A percentile compares a stretch with the other conserved stretches of the same genome.
These are phyloP conservation scores for Cystobasidiaceae sp. DNA, from an alignment of 1,284 basidiomycete genomes.

Conservation along the genomic window DNA sequence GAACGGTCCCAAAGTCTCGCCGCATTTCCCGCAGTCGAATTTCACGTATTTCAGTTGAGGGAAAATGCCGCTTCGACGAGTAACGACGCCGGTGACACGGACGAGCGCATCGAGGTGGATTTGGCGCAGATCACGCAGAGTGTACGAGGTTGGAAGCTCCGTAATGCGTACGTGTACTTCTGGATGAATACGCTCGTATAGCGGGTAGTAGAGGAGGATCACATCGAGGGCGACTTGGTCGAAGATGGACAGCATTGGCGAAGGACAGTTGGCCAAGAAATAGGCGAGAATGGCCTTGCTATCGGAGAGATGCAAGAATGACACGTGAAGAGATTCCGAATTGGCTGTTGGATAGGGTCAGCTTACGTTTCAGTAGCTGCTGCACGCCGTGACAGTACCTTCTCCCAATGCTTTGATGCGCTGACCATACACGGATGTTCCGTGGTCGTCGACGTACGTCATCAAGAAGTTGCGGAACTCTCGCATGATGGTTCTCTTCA, in stretches of 20 bases:
- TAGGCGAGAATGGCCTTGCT: slow-evolving; percentile 94
- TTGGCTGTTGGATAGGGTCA: slow-evolving; percentile 59
- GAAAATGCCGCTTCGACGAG: slow-evolving; percentile 90
- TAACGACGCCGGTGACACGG: slow-evolving; percentile 94
- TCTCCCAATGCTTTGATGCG: slow-evolving; percentile 90
- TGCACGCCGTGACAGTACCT: no score
- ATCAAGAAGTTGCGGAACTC: slow-evolving; percentile 95
- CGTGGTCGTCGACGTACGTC: slow-evolving; percentile 88
- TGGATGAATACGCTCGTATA: slow-evolving; percentile 93
- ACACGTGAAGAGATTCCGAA: slow-evolving; percentile 93
- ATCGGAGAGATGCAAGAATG: slow-evolving; percentile 82
- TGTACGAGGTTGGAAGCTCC: slow-evolving; percentile 81
- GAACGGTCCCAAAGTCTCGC: slow-evolving; percentile 87
- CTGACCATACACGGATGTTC: slow-evolving; percentile 88
- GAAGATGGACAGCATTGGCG: slow-evolving; percentile 87
- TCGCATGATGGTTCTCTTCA: slow-evolving; percentile 79
- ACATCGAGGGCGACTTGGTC: slow-evolving; percentile 92
- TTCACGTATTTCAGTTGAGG: slow-evolving; percentile 99
- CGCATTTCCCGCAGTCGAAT: slow-evolving; percentile 93
- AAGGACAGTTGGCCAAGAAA: slow-evolving; percentile 91
- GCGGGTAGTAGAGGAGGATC: slow-evolving; percentile 91
- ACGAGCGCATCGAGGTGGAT: slow-evolving; percentile 91
- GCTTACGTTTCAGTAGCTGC: background rate
- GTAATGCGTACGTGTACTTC: slow-evolving; percentile 97
- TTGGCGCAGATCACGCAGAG: slow-evolving; percentile 88